Evolutionary conservation across 495 filamentous ascomycete genomes (phyloP), one percentile per base, ranked within the genome.

Genomic region (Penicillium goetzii): DNA sequence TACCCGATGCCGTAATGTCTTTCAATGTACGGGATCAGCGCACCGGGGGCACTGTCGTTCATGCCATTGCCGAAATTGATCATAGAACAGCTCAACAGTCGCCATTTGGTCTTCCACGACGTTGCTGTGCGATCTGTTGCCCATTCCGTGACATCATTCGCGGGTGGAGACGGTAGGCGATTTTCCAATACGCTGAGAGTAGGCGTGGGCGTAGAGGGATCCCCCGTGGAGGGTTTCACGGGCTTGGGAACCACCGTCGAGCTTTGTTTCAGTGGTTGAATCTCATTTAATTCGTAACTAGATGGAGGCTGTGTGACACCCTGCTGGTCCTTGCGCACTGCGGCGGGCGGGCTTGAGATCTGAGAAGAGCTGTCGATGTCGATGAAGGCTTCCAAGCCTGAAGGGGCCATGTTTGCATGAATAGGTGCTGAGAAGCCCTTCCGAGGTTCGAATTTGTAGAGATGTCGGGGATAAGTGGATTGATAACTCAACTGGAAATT

Each of bases 11-110:
- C 58, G 68, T 93, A 94, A 60, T 89, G 64, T 19, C 80, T 81
- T 76, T 92, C 89, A 66, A 94, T 88, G 63, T 89, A 89, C 1
- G 90, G 90, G 66, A 93, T 88, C 49, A 93, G 67, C 33, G 90
- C 88, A 67, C 90, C 91, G 4, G 89, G 84, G 1, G 88, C 88
- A 23, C 83, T 80, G 71, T 90, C 88, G 55, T 80, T 85, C 58
- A 90, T 68, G 0, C 87, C 88, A 61, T 82, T 84, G 10, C 78
- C 74, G 63, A 90, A 83, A 26, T 65, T 75, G 73, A 79, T 84
- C 67, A 80, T 38, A 28, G 76, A 78, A 38, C 68, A 67, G 34
- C 74, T 75, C 23, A 78, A 25, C 3, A 79, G 47, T 30, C 77
- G 71, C 66, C 80, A 74, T 68, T 68, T 72, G 51, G 66, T 68